Evolutionary conservation across 441 rosid genomes (phyloP).

Genomic region (Gossypium schwendimanii): DNA sequence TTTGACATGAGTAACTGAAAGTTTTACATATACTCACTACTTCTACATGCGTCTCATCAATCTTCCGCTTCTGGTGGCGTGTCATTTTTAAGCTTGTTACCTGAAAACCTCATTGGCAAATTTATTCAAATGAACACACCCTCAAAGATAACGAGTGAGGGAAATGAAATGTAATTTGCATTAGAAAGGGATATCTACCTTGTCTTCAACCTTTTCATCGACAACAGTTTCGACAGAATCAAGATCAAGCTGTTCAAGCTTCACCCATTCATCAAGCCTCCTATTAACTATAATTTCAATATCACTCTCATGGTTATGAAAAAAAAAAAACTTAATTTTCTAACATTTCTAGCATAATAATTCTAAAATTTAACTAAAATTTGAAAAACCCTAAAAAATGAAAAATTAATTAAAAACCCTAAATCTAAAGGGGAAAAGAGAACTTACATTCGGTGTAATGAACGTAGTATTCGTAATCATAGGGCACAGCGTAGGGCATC

Average conservation of each 20-base stretch:
- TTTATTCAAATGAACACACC: conserved; percentile 7
- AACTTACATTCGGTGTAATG: conserved; percentile 94
- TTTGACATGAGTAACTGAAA: not conserved
- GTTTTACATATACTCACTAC: conserved; percentile 25
- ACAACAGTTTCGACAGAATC: conserved; percentile 88
- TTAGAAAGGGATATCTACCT: conserved; percentile 39
- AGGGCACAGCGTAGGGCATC: conserved; percentile 39
- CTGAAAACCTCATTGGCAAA: conserved; percentile 30
- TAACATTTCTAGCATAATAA: not conserved
- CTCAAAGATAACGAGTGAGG: not conserved
- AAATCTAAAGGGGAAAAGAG: conserved; percentile 8
- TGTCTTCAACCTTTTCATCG: conserved; percentile 97
- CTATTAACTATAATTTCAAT: conserved; percentile 60
- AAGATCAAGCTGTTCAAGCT: conserved; percentile 90
- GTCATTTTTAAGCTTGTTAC: conserved; percentile 99
- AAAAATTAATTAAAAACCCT: conserved; percentile 10
- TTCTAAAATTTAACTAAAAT: not conserved
- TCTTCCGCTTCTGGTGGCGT: conserved; percentile 96
- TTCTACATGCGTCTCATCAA: conserved; percentile 98
- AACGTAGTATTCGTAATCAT: conserved; percentile 92
- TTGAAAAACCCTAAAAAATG: not conserved
- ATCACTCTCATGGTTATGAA: not conserved
- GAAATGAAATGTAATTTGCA: not conserved
- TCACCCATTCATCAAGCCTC: conserved; percentile 99
- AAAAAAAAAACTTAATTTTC: not conserved